Percentiles rank a stretch among this genome's conserved stretches.
Evolutionary conservation across 106 monocot genomes (phyloP).

Genomic region (Allium sativum): DNA sequence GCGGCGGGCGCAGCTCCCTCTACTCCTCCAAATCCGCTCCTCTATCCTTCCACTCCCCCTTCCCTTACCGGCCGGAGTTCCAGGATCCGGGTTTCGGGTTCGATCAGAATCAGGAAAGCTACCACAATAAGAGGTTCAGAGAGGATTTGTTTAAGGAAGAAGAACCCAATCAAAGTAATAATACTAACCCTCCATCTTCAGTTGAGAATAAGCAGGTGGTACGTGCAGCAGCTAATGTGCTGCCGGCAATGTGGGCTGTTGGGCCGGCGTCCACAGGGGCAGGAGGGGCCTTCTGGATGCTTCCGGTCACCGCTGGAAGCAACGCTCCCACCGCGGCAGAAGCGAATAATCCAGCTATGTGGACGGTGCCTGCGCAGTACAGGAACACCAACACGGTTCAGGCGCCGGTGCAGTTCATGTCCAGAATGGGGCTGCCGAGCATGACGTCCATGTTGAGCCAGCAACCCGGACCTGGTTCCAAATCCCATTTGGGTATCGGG

Average conservation of each 20-base stretch:
- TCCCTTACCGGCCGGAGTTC: conserved; percentile 7
- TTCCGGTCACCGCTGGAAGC: conserved; percentile 44
- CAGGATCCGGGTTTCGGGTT: conserved; percentile 10
- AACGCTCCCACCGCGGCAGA: conserved; percentile 9
- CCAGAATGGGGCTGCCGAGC: conserved; percentile 40
- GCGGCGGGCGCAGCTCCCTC: conserved; percentile 26
- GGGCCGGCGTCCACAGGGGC: conserved; percentile 31
- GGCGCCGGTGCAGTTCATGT: conserved; percentile 88
- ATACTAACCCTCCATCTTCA: too few relatives aligned
- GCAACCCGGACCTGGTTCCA: conserved; percentile 31
- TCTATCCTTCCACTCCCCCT: conserved; percentile 19
- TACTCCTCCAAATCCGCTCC: conserved; percentile 23
- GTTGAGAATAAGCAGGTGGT: too few relatives aligned
- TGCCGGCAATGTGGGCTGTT: conserved; percentile 81
- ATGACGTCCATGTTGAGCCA: conserved; percentile 16
- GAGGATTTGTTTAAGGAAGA: conserved; percentile 86
- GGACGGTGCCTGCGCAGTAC: conserved; percentile 68
- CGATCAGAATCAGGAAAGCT: conserved; percentile 28
- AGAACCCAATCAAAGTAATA: too few relatives aligned
- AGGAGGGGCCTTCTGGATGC: conserved; percentile 90
- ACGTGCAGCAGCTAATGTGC: conserved; percentile 13
- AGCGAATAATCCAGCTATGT: conserved; percentile 22
- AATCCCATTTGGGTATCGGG: conserved; percentile 45
- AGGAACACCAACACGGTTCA: conserved; percentile 39
- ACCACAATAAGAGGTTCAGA: conserved; percentile 62